These are phyloP conservation scores for Solanum sparsipilum DNA, from an alignment of 257 asterid species.

Conservation along the genomic window DNA sequence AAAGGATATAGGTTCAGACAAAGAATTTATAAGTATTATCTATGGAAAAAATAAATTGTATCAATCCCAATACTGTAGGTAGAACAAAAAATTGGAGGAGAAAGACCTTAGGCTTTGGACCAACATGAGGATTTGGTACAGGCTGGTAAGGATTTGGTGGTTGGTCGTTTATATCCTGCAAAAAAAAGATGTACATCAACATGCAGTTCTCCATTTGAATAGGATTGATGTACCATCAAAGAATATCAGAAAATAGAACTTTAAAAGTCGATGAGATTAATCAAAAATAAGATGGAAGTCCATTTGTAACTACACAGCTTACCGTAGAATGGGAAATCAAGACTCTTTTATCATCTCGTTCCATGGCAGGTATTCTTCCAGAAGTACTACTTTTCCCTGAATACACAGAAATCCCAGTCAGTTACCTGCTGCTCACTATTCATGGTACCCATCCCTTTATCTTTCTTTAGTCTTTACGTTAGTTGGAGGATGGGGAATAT, in stretches of 20 bases:
- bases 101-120: conserved; percentile 75
- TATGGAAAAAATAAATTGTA: not conserved
- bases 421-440: not conserved
- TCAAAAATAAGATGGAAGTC: not conserved
- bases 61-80: not conserved
- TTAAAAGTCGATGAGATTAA: not conserved
- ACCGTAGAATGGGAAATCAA: conserved; percentile 41
- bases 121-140: conserved; percentile 52
- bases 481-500: not conserved
- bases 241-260: not conserved
- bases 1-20: not conserved
- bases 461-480: not conserved
- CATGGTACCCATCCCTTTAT: not conserved
- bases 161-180: conserved; percentile 76
- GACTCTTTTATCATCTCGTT: conserved; percentile 26
- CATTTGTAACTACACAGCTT: conserved; percentile 7
- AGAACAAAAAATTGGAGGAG: not conserved
- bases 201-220: conserved; percentile 58
- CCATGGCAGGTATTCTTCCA: conserved; percentile 29
- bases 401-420: not conserved
- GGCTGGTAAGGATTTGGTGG: conserved; percentile 94
- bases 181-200: conserved; percentile 9
- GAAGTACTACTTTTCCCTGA: conserved; percentile 42
- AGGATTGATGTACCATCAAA: conserved; percentile 53
- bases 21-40: not conserved